Base-by-base conservation (phyloP, 2,329 filamentous ascomycete species). In the Talaromyces sp. region DNA sequence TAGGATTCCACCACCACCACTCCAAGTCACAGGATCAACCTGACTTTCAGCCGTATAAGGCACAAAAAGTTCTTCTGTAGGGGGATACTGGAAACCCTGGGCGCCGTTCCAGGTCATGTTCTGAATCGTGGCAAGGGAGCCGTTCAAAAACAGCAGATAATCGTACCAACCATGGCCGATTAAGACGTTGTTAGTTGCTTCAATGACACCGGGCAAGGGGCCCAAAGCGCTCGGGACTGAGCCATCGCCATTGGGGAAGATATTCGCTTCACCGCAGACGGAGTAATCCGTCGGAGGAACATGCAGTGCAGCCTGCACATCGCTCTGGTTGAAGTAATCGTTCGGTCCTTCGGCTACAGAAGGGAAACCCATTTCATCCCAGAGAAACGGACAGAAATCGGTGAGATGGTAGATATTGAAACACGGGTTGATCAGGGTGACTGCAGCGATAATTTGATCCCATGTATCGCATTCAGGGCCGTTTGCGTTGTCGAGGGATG, bases 101-200 rank as follows among this genome's bases (percentile, higher is more conserved):
- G 84, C 75, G 13, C 90, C 90, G 65, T 87, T 87, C 87, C 88
- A 94, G 0, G 90, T 93, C 87, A 94, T 92, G 80, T 93, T 93
- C 73, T 95, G 91, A 68, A 94, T 88, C 2, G 85, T 83, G 8
- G 93, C 79, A 1, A 94, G 81, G 0, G 90, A 91, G 10, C 90
- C 90, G 74, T 90, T 90, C 70, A 84, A 83, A 24, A 89, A 80
- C 22, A 92, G 83, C 66, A 91, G 84, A 74, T 85, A 90, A 78
- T 93, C 91, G n/a, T 90, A 84, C 57, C 85, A 80, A 22, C 90
- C 91, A 72, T 94, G 90, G 8, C 83, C 88, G 72, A 95, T 88
- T 69, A 96, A 84, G 9, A 91, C 91, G 67, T 89, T 88, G 60
- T 90, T 84, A 1, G 90, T 91, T 43, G 82, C 80, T 71, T 93